Conservation (phyloP, 805 yeast genomes). For the Myxozyma neotropica region DNA sequence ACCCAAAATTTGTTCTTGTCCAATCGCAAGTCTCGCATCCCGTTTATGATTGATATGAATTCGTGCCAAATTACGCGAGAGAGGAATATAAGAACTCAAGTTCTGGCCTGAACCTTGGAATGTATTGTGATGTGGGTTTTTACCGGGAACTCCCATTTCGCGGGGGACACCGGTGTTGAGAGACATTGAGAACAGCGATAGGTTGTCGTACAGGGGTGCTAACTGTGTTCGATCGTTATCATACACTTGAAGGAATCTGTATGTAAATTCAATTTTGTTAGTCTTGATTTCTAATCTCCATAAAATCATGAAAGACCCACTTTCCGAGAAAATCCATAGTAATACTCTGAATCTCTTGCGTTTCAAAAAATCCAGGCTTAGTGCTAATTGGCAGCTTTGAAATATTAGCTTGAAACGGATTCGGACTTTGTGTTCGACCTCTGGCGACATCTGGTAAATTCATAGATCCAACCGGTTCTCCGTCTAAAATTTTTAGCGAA, state of each 20-base stretch:
- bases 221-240: conserved; percentile 75
- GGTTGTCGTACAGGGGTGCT: conserved; percentile 71
- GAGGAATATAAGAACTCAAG: conserved; percentile 55
- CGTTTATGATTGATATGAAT: conserved; percentile 56
- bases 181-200: conserved; percentile 82
- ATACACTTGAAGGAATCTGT: conserved; percentile 75
- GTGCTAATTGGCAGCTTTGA: conserved; percentile 43
- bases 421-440: conserved; percentile 17
- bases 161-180: conserved; percentile 71
- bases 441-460: conserved; percentile 1
- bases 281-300: background rate
- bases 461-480: conserved; percentile 72
- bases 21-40: conserved; percentile 61
- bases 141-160: conserved; percentile 5
- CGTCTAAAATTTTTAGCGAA: conserved; percentile 75
- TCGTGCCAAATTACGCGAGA: conserved; percentile 75
- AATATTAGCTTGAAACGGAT: conserved; percentile 7
- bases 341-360: conserved; percentile 63
- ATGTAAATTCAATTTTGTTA: background rate
- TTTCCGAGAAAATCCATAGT: conserved; percentile 73
- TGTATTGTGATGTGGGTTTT: conserved; percentile 17
- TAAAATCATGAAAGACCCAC: conserved; percentile 6
- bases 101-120: conserved; percentile 20
- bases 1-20: conserved; percentile 65
- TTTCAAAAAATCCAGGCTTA: conserved; percentile 79